These are phyloP conservation scores for Torrubiella hemipterigena DNA, from an alignment of 2,329 filamentous ascomycete genomes.

Conservation along the genomic window DNA sequence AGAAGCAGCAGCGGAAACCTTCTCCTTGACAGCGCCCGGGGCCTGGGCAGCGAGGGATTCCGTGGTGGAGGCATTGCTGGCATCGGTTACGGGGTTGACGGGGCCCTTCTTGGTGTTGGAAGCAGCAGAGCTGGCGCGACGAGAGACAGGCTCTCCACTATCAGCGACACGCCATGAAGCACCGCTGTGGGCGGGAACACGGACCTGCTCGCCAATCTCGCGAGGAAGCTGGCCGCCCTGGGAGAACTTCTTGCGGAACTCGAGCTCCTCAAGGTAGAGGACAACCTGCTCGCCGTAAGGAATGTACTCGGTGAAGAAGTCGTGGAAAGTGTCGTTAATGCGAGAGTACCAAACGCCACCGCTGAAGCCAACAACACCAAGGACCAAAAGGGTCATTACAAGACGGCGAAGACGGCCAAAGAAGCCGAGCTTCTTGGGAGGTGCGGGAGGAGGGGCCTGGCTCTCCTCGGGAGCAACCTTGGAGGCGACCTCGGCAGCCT, in stretches of 20 bases:
- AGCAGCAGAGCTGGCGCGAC: conserved; percentile 46
- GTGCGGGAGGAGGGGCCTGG: conserved; percentile 22
- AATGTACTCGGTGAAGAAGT: conserved; percentile 96
- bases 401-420: conserved; percentile 65
- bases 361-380: conserved; percentile 68
- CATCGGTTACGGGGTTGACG: no score
- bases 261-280: conserved; percentile 87
- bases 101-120: conserved; percentile 16
- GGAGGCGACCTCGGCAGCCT: conserved; percentile 10
- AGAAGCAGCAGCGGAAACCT: conserved; percentile 6
- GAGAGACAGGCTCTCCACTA: conserved; percentile 39
- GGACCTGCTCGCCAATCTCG: conserved; percentile 59
- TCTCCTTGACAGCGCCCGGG: conserved; percentile 8
- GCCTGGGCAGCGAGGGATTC: conserved; percentile 7
- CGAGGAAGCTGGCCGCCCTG: conserved; percentile 27
- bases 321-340: conserved; percentile 94
- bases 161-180: conserved; percentile 69
- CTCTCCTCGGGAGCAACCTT: conserved; percentile 19
- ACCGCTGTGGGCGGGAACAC: conserved; percentile 75
- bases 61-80: no score
- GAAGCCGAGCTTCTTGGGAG: conserved; percentile 49
- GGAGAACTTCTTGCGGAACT: conserved; percentile 78
- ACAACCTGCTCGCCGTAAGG: conserved; percentile 92
- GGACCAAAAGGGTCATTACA: conserved; percentile 62
- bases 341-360: conserved; percentile 89